Percentiles rank a stretch among this genome's conserved stretches.
phyloP scores from a whole-genome alignment of 768 basidiomycete species.

The Albatrellus ellisii region DNA sequence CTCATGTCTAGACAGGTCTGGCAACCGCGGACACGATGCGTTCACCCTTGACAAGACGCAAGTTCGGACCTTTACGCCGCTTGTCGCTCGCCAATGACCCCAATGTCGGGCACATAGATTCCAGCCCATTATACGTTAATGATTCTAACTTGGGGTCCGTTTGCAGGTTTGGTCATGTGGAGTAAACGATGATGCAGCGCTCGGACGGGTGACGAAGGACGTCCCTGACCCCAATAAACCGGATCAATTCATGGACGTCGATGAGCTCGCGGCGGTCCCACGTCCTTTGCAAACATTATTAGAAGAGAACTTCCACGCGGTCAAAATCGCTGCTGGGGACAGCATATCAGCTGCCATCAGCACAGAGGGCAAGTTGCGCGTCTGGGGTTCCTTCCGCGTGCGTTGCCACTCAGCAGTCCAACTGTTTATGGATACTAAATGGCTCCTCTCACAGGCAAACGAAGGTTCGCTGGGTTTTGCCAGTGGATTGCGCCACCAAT shows the following conservation, averaged over 20 bases:
- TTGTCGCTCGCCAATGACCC: background rate
- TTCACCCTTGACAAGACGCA: no score
- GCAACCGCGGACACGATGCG: no score
- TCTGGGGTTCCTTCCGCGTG: constrained; percentile 88
- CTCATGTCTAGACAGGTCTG: background rate
- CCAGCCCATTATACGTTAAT: no score
- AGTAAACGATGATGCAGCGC: constrained; percentile 79
- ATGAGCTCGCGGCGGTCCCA: constrained; percentile 39
- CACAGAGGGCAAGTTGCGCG: constrained; percentile 64
- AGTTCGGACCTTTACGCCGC: background rate
- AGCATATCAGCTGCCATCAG: constrained; percentile 80
- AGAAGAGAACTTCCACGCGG: constrained; percentile 75
- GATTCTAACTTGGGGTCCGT: no score
- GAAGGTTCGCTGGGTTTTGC: constrained; percentile 84
- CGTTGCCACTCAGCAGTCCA: constrained; percentile 15
- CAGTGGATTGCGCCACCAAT: constrained; percentile 51
- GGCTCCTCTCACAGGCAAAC: constrained; percentile 32
- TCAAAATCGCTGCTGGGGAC: constrained; percentile 75
- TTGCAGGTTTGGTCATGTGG: constrained; percentile 73
- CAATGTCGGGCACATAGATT: no score
- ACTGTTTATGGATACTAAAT: constrained; percentile 1
- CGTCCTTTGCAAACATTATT: constrained; percentile 56
- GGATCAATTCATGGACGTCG: constrained; percentile 40
- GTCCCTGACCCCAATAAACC: constrained; percentile 47
- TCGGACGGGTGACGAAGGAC: constrained; percentile 63